These are phyloP conservation scores for Mycosphaerella arachidis DNA, from an alignment of 2,329 filamentous ascomycete genomes.

Conservation along the genomic window DNA sequence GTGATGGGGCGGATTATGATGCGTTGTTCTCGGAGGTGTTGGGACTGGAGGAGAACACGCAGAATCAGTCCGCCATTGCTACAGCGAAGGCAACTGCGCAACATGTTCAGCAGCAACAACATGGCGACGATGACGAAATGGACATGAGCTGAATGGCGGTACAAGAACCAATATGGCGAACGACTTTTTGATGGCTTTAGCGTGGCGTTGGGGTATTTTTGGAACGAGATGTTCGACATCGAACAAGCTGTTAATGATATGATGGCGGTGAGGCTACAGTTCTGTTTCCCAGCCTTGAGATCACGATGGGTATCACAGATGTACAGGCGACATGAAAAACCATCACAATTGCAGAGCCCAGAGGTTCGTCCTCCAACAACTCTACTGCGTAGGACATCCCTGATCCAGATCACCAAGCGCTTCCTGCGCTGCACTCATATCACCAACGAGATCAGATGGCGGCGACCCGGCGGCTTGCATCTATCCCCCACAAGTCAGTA, in stretches of 20 bases:
- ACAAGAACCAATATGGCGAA: background rate
- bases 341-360: background rate
- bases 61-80: constrained; percentile 3
- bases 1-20: constrained; percentile 59
- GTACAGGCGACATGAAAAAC: constrained; percentile 8
- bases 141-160: constrained; percentile 21
- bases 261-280: background rate
- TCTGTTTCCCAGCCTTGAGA: background rate
- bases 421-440: constrained; percentile 79
- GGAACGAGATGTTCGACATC: constrained; percentile 5
- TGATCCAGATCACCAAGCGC: constrained; percentile 52
- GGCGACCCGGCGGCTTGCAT: constrained; percentile 96
- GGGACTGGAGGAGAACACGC: constrained; percentile 39
- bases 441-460: constrained; percentile 83
- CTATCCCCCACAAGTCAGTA: constrained; percentile 45
- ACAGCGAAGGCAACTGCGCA: background rate
- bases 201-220: constrained; percentile 23
- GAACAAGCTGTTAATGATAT: background rate
- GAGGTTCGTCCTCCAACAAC: background rate
- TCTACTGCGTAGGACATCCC: constrained; percentile 59
- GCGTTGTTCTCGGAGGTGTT: constrained; percentile 62
- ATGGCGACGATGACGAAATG: constrained; percentile 35
- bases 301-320: constrained; percentile 26
- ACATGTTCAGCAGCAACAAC: constrained; percentile 13
- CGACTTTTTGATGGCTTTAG: constrained; percentile 17